Percentiles rank a stretch among this genome's conserved stretches.
These are phyloP conservation scores for Gautieria morchelliformis DNA, from an alignment of 768 basidiomycete genomes.

Conservation along the genomic window DNA sequence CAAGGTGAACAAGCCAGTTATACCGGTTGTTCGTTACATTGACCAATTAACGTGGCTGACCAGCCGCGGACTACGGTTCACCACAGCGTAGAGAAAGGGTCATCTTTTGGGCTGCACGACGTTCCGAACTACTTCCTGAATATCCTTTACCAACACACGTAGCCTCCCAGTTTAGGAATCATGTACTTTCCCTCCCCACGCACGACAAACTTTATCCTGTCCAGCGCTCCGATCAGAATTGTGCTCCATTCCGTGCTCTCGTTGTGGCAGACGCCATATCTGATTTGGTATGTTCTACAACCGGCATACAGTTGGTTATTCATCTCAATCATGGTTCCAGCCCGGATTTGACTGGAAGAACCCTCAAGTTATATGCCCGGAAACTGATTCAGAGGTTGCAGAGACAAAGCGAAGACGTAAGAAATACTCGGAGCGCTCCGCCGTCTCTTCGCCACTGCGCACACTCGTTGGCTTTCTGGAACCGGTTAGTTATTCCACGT, in stretches of 20 bases:
- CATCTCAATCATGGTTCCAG: conserved; percentile 21
- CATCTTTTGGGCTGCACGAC: conserved; percentile 59
- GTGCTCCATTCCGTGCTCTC: conserved; percentile 50
- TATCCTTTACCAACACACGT: conserved; percentile 59
- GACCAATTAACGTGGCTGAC: not conserved
- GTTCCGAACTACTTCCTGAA: conserved; percentile 45
- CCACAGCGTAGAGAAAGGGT: conserved; percentile 61
- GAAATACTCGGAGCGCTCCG: conserved; percentile 37
- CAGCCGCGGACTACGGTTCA: conserved; percentile 41
- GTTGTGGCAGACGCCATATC: conserved; percentile 57
- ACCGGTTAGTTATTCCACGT: conserved; percentile 31
- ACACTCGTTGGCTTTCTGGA: conserved; percentile 38
- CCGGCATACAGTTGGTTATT: not conserved
- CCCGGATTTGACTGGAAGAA: conserved; percentile 67
- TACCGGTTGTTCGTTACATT: not conserved
- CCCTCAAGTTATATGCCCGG: conserved; percentile 35
- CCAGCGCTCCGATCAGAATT: conserved; percentile 33
- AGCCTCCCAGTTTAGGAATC: conserved; percentile 23
- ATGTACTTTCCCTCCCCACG: conserved; percentile 33
- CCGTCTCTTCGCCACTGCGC: conserved; percentile 17
- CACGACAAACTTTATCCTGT: conserved; percentile 32
- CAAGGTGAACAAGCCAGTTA: conserved; percentile 44
- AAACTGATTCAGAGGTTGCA: conserved; percentile 25
- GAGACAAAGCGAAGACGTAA: conserved; percentile 24
- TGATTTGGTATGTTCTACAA: conserved; percentile 46